These are phyloP conservation scores for Filobasidium uniguttulatum DNA, from an alignment of 1,284 basidiomycete species.

Conservation along the genomic window DNA sequence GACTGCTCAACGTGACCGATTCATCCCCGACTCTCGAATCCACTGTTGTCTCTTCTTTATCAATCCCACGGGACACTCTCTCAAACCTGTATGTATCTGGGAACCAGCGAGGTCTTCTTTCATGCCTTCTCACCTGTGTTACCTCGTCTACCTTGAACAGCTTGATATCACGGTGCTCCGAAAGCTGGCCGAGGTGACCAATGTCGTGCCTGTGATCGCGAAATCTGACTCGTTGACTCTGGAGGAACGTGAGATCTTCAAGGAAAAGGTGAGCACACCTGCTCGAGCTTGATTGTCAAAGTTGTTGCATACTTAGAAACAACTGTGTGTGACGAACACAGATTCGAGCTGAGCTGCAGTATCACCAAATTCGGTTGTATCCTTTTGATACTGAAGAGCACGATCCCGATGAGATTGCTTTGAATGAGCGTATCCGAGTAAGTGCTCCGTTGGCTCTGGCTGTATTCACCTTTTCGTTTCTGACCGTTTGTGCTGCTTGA, in stretches of 20 bases:
- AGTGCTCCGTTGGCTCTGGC: slow-evolving; percentile 26
- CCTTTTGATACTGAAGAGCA: slow-evolving; percentile 95
- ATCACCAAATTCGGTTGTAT: slow-evolving; percentile 88
- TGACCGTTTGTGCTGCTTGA: no score
- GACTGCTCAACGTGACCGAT: slow-evolving; percentile 94
- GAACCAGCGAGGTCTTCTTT: no score
- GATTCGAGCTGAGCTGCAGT: slow-evolving; percentile 84
- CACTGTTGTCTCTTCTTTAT: slow-evolving; percentile 99
- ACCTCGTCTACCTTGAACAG: slow-evolving; percentile 16
- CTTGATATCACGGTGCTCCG: slow-evolving; percentile 99
- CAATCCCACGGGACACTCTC: slow-evolving; percentile 85
- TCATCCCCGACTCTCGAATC: slow-evolving; percentile 95
- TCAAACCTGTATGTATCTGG: slow-evolving; percentile 50
- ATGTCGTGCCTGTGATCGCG: slow-evolving; percentile 96
- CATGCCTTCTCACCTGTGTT: slow-evolving; percentile 16
- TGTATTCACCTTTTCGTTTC: no score
- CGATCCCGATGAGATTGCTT: slow-evolving; percentile 68
- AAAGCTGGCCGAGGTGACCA: slow-evolving; percentile 95
- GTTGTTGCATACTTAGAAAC: no score
- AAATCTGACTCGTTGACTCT: slow-evolving; percentile 92
- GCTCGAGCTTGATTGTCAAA: no score
- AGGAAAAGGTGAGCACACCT: slow-evolving; percentile 53
- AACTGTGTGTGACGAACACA: no score
- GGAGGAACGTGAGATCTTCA: slow-evolving; percentile 86
- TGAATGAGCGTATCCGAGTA: slow-evolving; percentile 84